These are phyloP conservation scores for Haematococcus sp. DNA, from an alignment of 139 green algal genomes.

Conservation along the genomic window DNA sequence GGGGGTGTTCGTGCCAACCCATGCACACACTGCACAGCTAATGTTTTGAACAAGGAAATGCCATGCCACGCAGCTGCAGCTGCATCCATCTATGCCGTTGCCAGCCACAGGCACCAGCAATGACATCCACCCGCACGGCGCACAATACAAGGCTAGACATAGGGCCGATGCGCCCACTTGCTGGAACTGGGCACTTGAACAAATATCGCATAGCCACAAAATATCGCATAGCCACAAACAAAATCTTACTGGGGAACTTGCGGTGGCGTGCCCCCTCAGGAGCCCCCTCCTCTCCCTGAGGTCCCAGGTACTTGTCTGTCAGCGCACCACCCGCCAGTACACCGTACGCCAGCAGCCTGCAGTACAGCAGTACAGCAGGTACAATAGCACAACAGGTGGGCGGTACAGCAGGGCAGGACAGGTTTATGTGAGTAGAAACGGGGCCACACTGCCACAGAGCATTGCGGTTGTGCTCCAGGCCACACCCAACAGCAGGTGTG, in stretches of 20 bases:
- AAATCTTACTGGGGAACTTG: constrained; percentile 38
- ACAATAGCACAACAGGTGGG: not conserved
- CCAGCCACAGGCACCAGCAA: no score
- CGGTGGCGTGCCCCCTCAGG: constrained; percentile 37
- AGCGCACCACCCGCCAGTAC: constrained; percentile 63
- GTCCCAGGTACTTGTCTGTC: constrained; percentile 69
- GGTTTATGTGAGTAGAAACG: no score
- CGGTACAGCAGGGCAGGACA: not conserved
- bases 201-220: not conserved
- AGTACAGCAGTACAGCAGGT: not conserved
- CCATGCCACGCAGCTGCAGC: no score
- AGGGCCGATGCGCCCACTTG: no score
- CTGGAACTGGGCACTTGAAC: constrained; percentile 8
- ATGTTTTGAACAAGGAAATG: no score
- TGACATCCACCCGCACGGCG: no score
- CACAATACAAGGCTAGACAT: no score
- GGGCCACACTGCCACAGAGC: no score
- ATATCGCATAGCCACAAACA: not conserved
- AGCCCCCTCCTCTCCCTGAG: constrained; percentile 4
- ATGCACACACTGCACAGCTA: no score
- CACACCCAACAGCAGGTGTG: not conserved
- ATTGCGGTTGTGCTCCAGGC: no score
- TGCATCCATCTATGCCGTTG: no score
- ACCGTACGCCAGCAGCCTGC: constrained; percentile 42
- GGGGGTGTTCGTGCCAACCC: no score